Percentiles rank a stretch among this genome's conserved stretches.
Evolutionary conservation across 2,329 filamentous ascomycete genomes (phyloP).

Genomic region (Colletotrichum spinosum): DNA sequence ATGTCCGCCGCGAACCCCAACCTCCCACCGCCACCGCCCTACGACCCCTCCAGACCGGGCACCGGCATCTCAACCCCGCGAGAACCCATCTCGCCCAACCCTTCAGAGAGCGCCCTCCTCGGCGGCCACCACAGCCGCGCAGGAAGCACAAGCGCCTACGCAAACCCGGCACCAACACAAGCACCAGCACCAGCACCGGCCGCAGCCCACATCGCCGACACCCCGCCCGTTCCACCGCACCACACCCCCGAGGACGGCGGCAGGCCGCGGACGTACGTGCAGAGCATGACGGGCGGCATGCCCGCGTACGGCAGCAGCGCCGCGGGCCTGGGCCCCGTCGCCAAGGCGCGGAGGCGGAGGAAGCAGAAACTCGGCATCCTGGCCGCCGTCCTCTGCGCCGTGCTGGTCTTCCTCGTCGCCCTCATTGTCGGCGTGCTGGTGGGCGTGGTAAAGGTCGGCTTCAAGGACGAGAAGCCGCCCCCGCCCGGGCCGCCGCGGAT

Average conservation of each 20-base stretch:
- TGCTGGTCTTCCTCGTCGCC: conserved; percentile 35
- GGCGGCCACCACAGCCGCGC: conserved; percentile 14
- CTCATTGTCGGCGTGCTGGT: conserved; percentile 35
- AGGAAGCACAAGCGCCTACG: conserved; percentile 2
- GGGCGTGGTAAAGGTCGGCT: conserved; percentile 30
- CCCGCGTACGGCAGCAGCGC: conserved; percentile 25
- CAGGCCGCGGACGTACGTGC: conserved; percentile 18
- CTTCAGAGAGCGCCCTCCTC: conserved; percentile 24
- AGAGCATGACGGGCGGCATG: conserved; percentile 36
- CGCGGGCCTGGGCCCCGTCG: conserved; percentile 31
- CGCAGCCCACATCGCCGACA: conserved; percentile 12
- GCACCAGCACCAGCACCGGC: conserved; percentile 21
- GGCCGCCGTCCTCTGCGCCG: conserved; percentile 24
- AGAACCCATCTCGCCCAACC: conserved; percentile 17
- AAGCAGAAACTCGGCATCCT: conserved; percentile 33
- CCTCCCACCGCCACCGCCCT: conserved; percentile 38
- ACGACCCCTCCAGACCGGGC: conserved; percentile 23
- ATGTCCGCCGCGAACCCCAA: conserved; percentile 36
- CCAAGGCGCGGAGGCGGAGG: conserved; percentile 31
- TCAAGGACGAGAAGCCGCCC: conserved; percentile 17
- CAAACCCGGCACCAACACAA: conserved; percentile 2
- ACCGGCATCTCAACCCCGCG: conserved; percentile 26
- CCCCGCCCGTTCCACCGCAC: neutral
- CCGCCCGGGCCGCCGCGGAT: conserved; percentile 10
- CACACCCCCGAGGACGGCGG: conserved; percentile 4